Conservation (phyloP, 2,329 filamentous ascomycete genomes). For the Aschersonia sp. region DNA sequence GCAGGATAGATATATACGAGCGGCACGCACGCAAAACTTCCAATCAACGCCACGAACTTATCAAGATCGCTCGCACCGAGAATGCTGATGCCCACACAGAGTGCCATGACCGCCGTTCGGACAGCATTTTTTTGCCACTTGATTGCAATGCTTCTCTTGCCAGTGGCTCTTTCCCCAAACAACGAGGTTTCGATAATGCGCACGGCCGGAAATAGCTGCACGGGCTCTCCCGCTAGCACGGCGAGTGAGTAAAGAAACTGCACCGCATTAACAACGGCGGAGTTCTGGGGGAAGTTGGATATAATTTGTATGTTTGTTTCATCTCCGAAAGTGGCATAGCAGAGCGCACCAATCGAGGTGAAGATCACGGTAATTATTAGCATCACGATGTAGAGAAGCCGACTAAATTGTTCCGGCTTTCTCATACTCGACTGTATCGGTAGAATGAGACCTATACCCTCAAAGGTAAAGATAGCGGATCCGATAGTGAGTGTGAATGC, state of each 20-base stretch:
- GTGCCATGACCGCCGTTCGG: constrained; percentile 36
- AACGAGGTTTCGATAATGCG: constrained; percentile 55
- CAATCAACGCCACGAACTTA: constrained; percentile 61
- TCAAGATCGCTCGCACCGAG: constrained; percentile 55
- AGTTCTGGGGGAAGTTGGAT: constrained; percentile 58
- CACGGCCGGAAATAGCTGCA: constrained; percentile 60
- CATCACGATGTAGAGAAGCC: constrained; percentile 55
- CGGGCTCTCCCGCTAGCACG: constrained; percentile 57
- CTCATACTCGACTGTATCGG: constrained; percentile 67
- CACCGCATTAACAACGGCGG: constrained; percentile 58
- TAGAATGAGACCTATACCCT: constrained; percentile 62
- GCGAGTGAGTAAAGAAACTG: constrained; percentile 63
- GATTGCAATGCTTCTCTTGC: constrained; percentile 46
- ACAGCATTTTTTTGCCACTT: constrained; percentile 70
- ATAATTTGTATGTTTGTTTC: constrained; percentile 60
- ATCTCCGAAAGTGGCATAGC: constrained; percentile 59
- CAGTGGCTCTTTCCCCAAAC: constrained; percentile 49
- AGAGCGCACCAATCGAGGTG: constrained; percentile 56
- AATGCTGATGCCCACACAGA: constrained; percentile 47
- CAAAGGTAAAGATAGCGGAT: constrained; percentile 63
- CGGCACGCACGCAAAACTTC: constrained; percentile 59
- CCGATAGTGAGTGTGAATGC: constrained; percentile 59
- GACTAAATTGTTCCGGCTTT: constrained; percentile 50
- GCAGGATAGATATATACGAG: constrained; percentile 67
- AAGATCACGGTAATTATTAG: constrained; percentile 58